Base-by-base conservation (phyloP, 225 moss, liverwort and hornwort species). In the Bryum argenteum region DNA sequence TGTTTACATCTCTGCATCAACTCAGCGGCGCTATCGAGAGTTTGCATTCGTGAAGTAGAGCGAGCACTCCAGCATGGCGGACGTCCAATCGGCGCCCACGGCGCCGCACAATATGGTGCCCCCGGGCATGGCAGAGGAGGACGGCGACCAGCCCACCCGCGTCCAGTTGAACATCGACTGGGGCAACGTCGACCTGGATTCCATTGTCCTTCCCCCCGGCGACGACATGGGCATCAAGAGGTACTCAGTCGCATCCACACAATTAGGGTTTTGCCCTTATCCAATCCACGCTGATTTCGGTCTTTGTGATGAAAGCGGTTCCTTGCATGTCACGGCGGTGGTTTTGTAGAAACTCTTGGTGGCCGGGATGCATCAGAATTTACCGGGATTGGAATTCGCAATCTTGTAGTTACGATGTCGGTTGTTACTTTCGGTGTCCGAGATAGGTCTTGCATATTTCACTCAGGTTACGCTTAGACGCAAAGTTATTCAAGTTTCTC, bases 141-240 rank as follows among this genome's bases (percentile, higher is more conserved):
- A 83, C 56, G 83, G 87, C 71, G 87, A 82, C 80, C 84, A 78
- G 72, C 82, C 88, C 2, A 33, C 33, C 23, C 84, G 85, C 61
- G 83, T 94, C 72, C 81, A 80, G 66, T 63, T 98, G 70, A 92
- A 92, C 58, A 94, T 98, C 38, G 94, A 98, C 75, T 98, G 91
- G 92, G 80, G 89, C 13, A 82, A 81, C 66, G 92, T 98, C 57
- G 94, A 94, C 79, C 61, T 98, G 75, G 94, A 98, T n/a, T 83
- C 87, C 44, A 91, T 98, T 44, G 88, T 86, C 74, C 72, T 98
- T 38, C 97, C 97, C 23, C 71, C 82, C 3, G 94, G 88, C 18
- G 94, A 92, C 47, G 89, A 94, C 56, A 94, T 90, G 72, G 94
- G 97, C 54, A 98, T 94, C 66, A 87, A 89, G 65, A 98, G 94